Evolutionary conservation across 225 moss, liverwort and hornwort genomes (phyloP).

Genomic region (Physcomitrium patens): DNA sequence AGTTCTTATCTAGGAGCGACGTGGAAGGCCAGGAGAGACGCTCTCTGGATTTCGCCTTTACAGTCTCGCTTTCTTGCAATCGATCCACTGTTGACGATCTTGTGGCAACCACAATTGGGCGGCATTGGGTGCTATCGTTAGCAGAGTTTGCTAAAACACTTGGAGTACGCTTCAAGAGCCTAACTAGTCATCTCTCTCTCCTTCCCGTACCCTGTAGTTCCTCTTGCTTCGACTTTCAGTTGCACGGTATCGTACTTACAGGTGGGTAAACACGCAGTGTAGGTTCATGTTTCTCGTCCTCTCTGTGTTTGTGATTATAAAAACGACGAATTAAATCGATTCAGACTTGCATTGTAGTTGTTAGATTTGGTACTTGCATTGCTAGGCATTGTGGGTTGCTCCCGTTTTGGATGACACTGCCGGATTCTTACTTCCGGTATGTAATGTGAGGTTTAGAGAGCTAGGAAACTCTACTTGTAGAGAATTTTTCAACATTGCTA

Average conservation of each 20-base stretch:
- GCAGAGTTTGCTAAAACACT: neutral
- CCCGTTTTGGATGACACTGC: too few relatives aligned
- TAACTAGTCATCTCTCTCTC: neutral
- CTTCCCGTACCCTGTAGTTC: neutral
- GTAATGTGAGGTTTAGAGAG: too few relatives aligned
- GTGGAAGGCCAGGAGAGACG: constrained; percentile 34
- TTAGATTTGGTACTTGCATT: too few relatives aligned
- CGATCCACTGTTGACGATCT: neutral
- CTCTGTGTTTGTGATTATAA: neutral
- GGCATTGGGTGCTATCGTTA: neutral
- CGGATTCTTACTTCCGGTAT: too few relatives aligned
- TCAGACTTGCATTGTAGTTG: neutral
- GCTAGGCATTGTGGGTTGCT: too few relatives aligned
- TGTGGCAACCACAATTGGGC: constrained; percentile 16
- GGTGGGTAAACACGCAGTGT: neutral
- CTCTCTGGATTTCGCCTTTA: constrained; percentile 39
- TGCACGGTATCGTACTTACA: neutral
- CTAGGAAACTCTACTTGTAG: too few relatives aligned
- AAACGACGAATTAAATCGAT: neutral
- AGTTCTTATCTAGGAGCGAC: constrained; percentile 43
- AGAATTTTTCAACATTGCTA: too few relatives aligned
- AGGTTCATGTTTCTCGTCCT: neutral
- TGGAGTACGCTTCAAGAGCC: neutral
- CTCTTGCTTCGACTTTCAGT: neutral
- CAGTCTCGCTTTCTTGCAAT: constrained; percentile 12